Evolutionary conservation across 2,329 filamentous ascomycete species (phyloP), one percentile per base, ranked within the genome.

Genomic region (Trichoderma endophyticum): DNA sequence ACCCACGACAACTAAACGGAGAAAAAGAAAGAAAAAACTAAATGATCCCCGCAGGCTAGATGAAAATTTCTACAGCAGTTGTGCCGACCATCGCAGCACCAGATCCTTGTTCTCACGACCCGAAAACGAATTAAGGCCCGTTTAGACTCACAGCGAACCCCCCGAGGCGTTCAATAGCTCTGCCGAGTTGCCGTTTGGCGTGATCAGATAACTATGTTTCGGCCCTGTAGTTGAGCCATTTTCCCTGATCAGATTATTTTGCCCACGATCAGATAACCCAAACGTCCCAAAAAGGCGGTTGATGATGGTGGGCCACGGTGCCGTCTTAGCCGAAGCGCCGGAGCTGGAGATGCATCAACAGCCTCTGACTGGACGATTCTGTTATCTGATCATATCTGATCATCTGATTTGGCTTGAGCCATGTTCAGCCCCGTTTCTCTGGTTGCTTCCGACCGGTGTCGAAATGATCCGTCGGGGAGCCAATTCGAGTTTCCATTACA

Each of bases 381-480:
- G 30, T 63, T 70, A 70, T 70, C 68, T 63, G 68, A 70, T 71
- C 70, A 66, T 71, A 70, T 70, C 68, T 70, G 68, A 70, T 71
- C 70, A 66, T 71, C 70, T 66, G 70, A 71, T 67, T 67, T 66
- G n/a, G 43, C 62, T 63, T 62, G 9, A 21, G 21, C 63, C 30
- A 34, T 56, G 63, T 66, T 36, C 6, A 66, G 43, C 63, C 43
- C 48, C n/a, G 28, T 59, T 61, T 56, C 60, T 43, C 32, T 36
- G 34, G 30, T 36, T 68, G 30, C 70, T 51, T 48, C 24, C 36
- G 26, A 28, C 24, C 54, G 59, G 62, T 43, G 36, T 56, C 63
- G 34, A 36, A 72, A 61, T 26, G 56, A 61, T 18, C 66, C 66
- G 56, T 69, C 66, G 56, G 56, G 15, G 43, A 51, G 66, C 59